A percentile compares a stretch with the other conserved stretches of the same genome.
Evolutionary conservation across 116 monocot species (phyloP).

Genomic region (Zostera marina): DNA sequence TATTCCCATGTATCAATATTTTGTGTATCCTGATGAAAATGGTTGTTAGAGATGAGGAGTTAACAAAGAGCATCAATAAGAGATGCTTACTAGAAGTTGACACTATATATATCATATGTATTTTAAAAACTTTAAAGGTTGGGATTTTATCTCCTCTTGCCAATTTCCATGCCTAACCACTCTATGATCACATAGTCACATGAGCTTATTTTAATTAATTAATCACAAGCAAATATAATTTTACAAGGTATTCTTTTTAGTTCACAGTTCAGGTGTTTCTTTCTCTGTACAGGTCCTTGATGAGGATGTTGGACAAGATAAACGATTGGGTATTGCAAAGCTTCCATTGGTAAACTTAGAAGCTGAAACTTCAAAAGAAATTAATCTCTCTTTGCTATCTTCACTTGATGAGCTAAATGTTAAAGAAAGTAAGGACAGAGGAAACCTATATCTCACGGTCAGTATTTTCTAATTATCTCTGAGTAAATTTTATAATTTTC

Average conservation of each 20-base stretch:
- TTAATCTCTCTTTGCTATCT: slow-evolving; percentile 50
- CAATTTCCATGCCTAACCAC: too few species aligned
- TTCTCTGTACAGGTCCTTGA: slow-evolving; percentile 56
- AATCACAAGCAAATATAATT: too few species aligned
- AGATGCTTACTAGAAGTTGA: too few species aligned
- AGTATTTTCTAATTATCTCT: background rate
- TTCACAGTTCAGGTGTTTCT: background rate
- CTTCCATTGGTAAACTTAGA: slow-evolving; percentile 59
- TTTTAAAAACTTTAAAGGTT: too few species aligned
- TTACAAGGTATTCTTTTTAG: background rate
- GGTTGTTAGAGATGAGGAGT: too few species aligned
- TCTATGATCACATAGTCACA: too few species aligned
- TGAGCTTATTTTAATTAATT: too few species aligned
- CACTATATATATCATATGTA: too few species aligned
- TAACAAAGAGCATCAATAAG: too few species aligned
- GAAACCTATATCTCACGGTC: slow-evolving; percentile 28
- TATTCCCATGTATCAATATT: too few species aligned
- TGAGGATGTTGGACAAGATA: slow-evolving; percentile 74
- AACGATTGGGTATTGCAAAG: slow-evolving; percentile 58
- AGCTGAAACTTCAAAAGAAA: slow-evolving; percentile 50
- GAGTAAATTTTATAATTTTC: background rate
- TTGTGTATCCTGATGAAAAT: too few species aligned
- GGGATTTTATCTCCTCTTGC: too few species aligned
- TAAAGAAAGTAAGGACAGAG: slow-evolving; percentile 92
- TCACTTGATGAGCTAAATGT: slow-evolving; percentile 74